These are phyloP conservation scores for Penicillium sp. DNA, from an alignment of 2,329 filamentous ascomycete genomes.

Conservation along the genomic window DNA sequence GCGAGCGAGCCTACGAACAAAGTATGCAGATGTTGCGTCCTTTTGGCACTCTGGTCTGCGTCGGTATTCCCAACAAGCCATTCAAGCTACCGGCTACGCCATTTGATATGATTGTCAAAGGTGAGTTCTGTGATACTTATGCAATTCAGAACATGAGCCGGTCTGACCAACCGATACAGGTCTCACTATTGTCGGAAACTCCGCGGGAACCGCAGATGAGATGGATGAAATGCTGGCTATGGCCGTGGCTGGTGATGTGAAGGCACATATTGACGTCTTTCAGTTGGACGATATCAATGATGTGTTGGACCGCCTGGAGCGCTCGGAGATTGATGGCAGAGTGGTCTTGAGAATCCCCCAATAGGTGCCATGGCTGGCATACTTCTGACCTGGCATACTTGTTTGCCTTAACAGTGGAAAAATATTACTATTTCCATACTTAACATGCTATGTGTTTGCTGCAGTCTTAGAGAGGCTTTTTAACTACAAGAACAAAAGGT, in stretches of 20 bases:
- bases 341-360: conserved; percentile 38
- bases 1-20: conserved; percentile 46
- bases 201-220: conserved; percentile 46
- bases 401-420: not conserved
- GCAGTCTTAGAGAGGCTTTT: not conserved
- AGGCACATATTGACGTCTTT: conserved; percentile 39
- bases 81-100: conserved; percentile 49
- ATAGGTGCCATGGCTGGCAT: not conserved
- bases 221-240: conserved; percentile 50
- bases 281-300: conserved; percentile 37
- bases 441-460: not conserved
- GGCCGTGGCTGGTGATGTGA: conserved; percentile 45
- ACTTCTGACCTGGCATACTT: too few relatives aligned
- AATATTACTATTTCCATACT: too few relatives aligned
- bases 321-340: conserved; percentile 40
- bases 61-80: conserved; percentile 46
- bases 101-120: conserved; percentile 50
- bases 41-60: conserved; percentile 50
- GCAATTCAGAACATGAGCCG: not conserved
- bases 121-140: conserved; percentile 20
- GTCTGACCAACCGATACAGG: conserved; percentile 23
- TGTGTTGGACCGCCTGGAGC: conserved; percentile 37
- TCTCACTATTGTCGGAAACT: conserved; percentile 49
- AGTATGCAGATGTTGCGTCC: conserved; percentile 47
- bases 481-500: not conserved